phyloP scores from a whole-genome alignment of 1,284 basidiomycete species.

The Earliella scabrosa region DNA sequence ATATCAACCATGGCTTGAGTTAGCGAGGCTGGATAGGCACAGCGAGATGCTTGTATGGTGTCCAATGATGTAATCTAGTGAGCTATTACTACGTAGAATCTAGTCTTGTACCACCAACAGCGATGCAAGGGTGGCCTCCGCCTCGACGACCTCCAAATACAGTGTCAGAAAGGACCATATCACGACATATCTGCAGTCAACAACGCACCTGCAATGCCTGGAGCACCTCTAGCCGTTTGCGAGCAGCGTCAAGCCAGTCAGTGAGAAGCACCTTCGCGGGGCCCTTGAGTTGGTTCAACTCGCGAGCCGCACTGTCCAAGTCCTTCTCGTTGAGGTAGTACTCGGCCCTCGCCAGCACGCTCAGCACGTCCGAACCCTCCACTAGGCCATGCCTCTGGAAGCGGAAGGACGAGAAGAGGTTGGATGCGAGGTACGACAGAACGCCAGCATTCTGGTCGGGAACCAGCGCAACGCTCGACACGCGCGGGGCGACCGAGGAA shows the following conservation, averaged over 20 bases:
- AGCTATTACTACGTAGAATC: slow-evolving; percentile 27
- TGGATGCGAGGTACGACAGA: slow-evolving; percentile 85
- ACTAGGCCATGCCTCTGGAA: slow-evolving; percentile 82
- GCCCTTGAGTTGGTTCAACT: slow-evolving; percentile 90
- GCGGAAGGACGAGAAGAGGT: slow-evolving; percentile 75
- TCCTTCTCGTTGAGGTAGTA: slow-evolving; percentile 92
- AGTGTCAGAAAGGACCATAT: slow-evolving; percentile 4
- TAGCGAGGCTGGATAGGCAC: neutral
- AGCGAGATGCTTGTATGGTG: slow-evolving; percentile 8
- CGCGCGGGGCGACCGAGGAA: slow-evolving; percentile 82
- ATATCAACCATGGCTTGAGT: neutral
- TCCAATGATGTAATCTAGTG: slow-evolving; percentile 28
- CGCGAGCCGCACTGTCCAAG: slow-evolving; percentile 88
- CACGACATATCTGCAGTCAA: too few species aligned
- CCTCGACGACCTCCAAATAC: slow-evolving; percentile 71
- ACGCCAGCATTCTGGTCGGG: slow-evolving; percentile 90
- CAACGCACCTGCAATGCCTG: slow-evolving; percentile 87
- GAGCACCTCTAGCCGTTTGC: slow-evolving; percentile 88
- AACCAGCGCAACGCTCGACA: slow-evolving; percentile 89
- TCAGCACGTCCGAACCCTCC: slow-evolving; percentile 84
- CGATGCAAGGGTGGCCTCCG: slow-evolving; percentile 78
- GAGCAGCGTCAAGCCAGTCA: slow-evolving; percentile 94
- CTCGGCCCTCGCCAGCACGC: slow-evolving; percentile 89
- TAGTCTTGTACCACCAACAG: slow-evolving; percentile 54
- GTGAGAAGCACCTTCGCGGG: slow-evolving; percentile 82